Base-by-base conservation (phyloP, 2,329 filamentous ascomycete genomes). In the Aspergillus alliaceus region DNA sequence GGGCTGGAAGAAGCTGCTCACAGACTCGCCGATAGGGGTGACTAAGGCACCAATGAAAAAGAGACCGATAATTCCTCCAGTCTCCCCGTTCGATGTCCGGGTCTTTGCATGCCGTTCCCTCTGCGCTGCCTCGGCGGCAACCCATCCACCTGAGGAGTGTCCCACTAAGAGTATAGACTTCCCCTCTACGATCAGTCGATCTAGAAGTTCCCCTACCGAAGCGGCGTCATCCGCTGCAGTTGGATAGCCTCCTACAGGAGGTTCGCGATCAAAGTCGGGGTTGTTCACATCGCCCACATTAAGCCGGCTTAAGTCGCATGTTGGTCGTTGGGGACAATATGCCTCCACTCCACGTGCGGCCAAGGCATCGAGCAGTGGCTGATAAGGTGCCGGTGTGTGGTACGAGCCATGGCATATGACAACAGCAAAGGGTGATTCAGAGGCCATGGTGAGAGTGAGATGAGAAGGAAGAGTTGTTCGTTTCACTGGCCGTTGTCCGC, bases 301-400 rank as follows among this genome's bases (percentile, higher is more conserved):
- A 14, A 90, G 79, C 6, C 72, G 75, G 15, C 86, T 84, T 9
- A 93, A 59, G 51, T 75, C 72, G 7, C 67, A 59, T 3, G 67
- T 71, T 1, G 71, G 67, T 8, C 70, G 63, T 37, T 74, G 72
- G 18, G 71, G 70, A 24, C 70, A 75, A 59, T 69, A 66, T 2
- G 68, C 58, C 22, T 72, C 68, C 11, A 72, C 69, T 0, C 67
- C 65, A 2, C 56, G 59, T 2, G 58, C 48, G 35, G 56, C 64
- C 6, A 72, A 52, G 5, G 59, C 60, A 2, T 66, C 55, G 3
- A 70, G 11, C 12, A 74, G 57, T n/a, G 65, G 64, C 35, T 54
- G 53, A 29, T 72, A 75, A 4, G 65, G 70, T 12, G 57, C 66
- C 2, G 71, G 66, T 1, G 61, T 72, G 57, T 71, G 69, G 47